Evolutionary conservation across 1,139 yeast genomes (phyloP).

Genomic region (Debaryomycetaceae sp.): DNA sequence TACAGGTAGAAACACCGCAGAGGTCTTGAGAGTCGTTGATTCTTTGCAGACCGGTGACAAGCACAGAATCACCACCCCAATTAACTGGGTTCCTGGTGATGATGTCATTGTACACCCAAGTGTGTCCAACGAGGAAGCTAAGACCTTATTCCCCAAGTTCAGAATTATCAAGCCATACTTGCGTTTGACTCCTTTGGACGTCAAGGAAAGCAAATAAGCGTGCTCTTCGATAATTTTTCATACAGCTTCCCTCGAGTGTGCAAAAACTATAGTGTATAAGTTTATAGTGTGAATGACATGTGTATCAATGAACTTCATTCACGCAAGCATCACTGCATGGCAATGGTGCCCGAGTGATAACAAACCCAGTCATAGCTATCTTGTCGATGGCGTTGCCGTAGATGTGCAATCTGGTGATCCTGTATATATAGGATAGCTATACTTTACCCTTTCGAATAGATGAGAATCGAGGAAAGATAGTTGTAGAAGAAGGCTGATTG

Average conservation of each 20-base stretch:
- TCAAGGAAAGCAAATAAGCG: conserved; percentile 5
- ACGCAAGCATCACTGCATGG: too few species aligned
- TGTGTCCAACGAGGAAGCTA: conserved; percentile 69
- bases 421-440: neutral
- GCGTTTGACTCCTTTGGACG: conserved; percentile 34
- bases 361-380: neutral
- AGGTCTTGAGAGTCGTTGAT: conserved; percentile 76
- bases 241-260: neutral
- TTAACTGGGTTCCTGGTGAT: conserved; percentile 84
- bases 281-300: neutral
- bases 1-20: conserved; percentile 86
- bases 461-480: too few species aligned
- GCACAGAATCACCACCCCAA: conserved; percentile 73
- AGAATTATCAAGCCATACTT: conserved; percentile 77
- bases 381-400: neutral
- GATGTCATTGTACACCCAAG: conserved; percentile 81
- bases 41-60: conserved; percentile 75
- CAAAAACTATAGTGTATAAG: neutral
- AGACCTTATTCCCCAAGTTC: conserved; percentile 70
- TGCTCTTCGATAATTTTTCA: neutral
- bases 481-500: neutral
- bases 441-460: too few species aligned
- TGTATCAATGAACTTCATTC: neutral
- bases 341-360: too few species aligned
- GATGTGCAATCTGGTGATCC: neutral